Evolutionary conservation across 1,284 basidiomycete species (phyloP), one percentile per base, ranked within the genome.

Genomic region (Abortiporus biennis): DNA sequence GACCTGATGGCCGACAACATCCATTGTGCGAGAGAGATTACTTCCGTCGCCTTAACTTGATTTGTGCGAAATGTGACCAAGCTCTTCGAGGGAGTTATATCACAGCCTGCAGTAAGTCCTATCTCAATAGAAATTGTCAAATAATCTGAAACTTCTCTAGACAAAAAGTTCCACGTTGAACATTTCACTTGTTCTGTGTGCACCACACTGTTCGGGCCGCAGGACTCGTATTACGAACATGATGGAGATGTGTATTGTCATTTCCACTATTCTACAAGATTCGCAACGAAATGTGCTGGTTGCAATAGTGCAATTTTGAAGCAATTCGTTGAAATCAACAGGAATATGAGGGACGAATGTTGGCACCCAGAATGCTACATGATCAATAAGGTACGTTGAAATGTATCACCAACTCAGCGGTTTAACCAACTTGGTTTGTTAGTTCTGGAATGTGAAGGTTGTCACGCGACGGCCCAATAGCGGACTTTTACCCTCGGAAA

Each of bases 351-450:
- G 45, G 93, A 99, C 67, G 96, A 99, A 68, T 98, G 96, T 61
- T 99, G 96, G 95, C 95, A 99, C 75, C 95, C 95, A 38, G 95
- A 99, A 66, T 99, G 95, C 65, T 98, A 99, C 66, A 98, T 99
- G 94, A 98, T 99, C 56, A 95, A 98, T 68, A 98, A 96, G 75
- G 91, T 92, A 46, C 43, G 41, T 32, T 23, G 32, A 35, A 19
- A 42, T 22, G 12, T 39, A 23, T 24, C 8, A 38, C 41, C 40
- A 20, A 16, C 36, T 32, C 27, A 46, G 21, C 36, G 20, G 36
- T 16, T 40, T 25, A 30, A 16, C 38, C 17, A 54, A 53, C 39
- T 42, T 43, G 32, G 47, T 38, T 40, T 48, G 6, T 43, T 17
- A 94, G 89, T 98, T 99, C 63, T 99, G 95, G 95, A 98, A 98